A percentile compares a stretch with the other conserved stretches of the same genome.
These are phyloP conservation scores for Gigaspora rosea DNA, from an alignment of 192 early-diverging fungal genomes.

Conservation along the genomic window DNA sequence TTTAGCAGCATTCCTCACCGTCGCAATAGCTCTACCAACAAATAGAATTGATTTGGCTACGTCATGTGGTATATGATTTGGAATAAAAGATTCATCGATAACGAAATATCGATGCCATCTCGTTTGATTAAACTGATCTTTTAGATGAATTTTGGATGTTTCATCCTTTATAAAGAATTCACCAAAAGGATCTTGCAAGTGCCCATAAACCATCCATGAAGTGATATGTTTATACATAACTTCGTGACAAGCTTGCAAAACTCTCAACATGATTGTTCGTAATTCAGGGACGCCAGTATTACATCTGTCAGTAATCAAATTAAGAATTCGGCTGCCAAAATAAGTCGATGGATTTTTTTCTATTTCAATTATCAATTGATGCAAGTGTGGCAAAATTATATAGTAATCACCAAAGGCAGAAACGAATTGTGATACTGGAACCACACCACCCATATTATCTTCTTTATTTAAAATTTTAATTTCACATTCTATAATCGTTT, in stretches of 20 bases:
- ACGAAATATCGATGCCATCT: slow-evolving; percentile 54
- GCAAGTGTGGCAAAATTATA: slow-evolving; percentile 52
- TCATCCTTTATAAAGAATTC: slow-evolving; percentile 67
- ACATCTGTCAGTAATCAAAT: slow-evolving; percentile 52
- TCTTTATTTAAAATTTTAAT: slow-evolving; percentile 54
- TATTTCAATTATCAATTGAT: slow-evolving; percentile 45
- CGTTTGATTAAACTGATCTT: slow-evolving; percentile 28
- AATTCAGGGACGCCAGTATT: slow-evolving; percentile 56
- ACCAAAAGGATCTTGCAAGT: slow-evolving; percentile 54
- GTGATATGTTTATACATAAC: slow-evolving; percentile 63
- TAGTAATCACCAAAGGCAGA: slow-evolving; percentile 51
- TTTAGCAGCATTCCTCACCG: slow-evolving; percentile 43
- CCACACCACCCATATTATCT: slow-evolving; percentile 48
- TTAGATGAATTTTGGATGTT: background rate
- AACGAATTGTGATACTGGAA: slow-evolving; percentile 47
- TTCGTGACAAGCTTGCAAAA: slow-evolving; percentile 49
- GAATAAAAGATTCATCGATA: slow-evolving; percentile 48
- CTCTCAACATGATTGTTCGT: slow-evolving; percentile 46
- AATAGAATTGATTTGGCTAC: slow-evolving; percentile 68
- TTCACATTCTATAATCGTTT: slow-evolving; percentile 53
- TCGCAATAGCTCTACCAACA: slow-evolving; percentile 66
- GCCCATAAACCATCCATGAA: slow-evolving; percentile 70
- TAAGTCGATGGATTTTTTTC: slow-evolving; percentile 37
- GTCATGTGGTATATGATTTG: slow-evolving; percentile 50
- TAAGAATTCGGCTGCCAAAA: slow-evolving; percentile 51